Evolutionary conservation across 2,329 filamentous ascomycete genomes (phyloP), one percentile per base, ranked within the genome.

Genomic region (Alternaria ethzedia): DNA sequence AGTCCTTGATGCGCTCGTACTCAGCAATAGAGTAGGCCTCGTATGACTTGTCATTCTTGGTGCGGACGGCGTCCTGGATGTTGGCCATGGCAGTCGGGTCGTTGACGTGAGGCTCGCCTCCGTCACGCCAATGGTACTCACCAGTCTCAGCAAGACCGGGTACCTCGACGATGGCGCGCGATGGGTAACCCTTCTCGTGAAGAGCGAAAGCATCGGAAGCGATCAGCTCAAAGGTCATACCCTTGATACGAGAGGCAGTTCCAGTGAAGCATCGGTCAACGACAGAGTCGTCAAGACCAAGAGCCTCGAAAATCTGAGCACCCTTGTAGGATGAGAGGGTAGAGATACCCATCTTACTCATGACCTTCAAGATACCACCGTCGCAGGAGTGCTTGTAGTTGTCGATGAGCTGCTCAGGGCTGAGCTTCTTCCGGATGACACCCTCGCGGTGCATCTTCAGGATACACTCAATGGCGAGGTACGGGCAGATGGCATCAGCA

Each of bases 301-400:
- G 90, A 52, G 94, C 94, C 80, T 98, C 95, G 72, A 97, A 98
- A 69, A 98, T 98, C 84, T 98, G 95, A 59, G 95, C 95, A 77
- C 95, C 95, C 86, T 98, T 98, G 86, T 98, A 98, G 71, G 91
- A 95, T 76, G 95, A 93, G 49, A 98, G 86, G 30, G 95, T 98
- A 7, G 95, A 97, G 69, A 98, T 98, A 84, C 95, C 95, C 95
- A 98, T 98, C 86, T 98, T 98, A 81, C 91, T 96, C 95, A 98
- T 98, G 79, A 98, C 95, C 83, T 98, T 98, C 68, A 98, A 86
- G 68, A 98, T 97, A 83, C 95, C 95, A 76, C 95, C 95, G 72
- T 97, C 94, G 74, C 92, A 95, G 66, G 95, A 97, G 81, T 96
- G 92, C 84, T 96, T 97, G 87, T 97, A 98, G 84, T 98, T 98